These are phyloP conservation scores for Coemansia sp. DNA, from an alignment of 192 early-diverging fungal species.

Conservation along the genomic window DNA sequence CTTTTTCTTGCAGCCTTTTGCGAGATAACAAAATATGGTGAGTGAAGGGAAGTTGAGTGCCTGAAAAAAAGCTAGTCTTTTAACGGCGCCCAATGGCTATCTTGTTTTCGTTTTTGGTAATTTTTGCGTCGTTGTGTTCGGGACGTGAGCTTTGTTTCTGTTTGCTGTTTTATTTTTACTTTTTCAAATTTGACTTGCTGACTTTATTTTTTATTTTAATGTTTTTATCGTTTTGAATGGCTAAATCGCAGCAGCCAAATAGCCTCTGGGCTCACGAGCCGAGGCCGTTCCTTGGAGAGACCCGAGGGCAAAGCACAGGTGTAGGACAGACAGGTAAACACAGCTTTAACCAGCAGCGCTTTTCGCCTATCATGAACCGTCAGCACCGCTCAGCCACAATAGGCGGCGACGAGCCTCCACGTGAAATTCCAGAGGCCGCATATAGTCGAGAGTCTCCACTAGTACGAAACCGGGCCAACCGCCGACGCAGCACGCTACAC, in stretches of 20 bases:
- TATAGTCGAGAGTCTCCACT: constrained; percentile 32
- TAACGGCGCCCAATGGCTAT: no score
- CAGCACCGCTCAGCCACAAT: constrained; percentile 44
- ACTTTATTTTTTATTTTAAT: constrained; percentile 3
- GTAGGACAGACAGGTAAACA: constrained; percentile 1
- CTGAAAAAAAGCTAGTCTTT: not conserved
- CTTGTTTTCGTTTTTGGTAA: not conserved
- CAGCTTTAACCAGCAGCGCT: constrained; percentile 35
- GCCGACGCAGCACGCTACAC: constrained; percentile 47
- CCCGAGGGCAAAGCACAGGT: constrained; percentile 7
- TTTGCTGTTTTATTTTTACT: not conserved
- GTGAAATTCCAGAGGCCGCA: constrained; percentile 26
- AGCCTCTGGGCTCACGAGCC: constrained; percentile 36
- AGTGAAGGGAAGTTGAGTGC: no score
- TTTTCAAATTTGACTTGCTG: constrained; percentile 3
- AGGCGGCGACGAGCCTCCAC: constrained; percentile 34
- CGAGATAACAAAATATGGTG: no score
- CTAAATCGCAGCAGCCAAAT: constrained; percentile 37
- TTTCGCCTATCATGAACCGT: constrained; percentile 51
- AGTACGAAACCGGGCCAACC: constrained; percentile 29
- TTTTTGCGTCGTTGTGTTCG: not conserved
- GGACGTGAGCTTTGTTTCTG: not conserved
- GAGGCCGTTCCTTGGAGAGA: constrained; percentile 25
- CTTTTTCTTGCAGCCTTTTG: no score
- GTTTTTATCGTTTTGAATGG: constrained; percentile 23